Base-by-base conservation (phyloP, 768 basidiomycete species). In the Ramaria rubella region DNA sequence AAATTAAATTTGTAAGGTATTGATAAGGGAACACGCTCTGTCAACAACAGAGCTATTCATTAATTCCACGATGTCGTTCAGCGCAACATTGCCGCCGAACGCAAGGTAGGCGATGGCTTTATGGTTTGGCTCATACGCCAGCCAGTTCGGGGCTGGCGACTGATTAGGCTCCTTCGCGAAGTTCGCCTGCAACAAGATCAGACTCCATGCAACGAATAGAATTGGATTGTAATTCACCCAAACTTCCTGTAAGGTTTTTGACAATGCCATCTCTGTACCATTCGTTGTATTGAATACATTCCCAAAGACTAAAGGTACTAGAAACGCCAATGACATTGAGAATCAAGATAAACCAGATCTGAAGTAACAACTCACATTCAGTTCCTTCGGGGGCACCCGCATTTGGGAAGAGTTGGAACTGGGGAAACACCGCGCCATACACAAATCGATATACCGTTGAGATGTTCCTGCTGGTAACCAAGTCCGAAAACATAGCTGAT, bases 241-340 rank as follows among this genome's bases (percentile, higher is more conserved):
- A 23, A 56, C 26, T 14, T 43, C 48, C 36, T 56, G 55, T 45
- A 56, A 21, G 17, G 55, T 46, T 11, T 33, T 49, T 14, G 55
- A 56, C 17, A 56, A 42, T 3, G 55, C 42, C n/a, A 56, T 26
- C 33, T 56, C 55, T 17, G 55, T 56, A 15, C 44, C 24, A 21
- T 56, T 56, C 19, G 44, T 48, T 21, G 55, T 48, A 17, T 49
- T 34, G 44, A 46, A 31, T 6, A 34, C 11, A 33, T 56, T 56
- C 43, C 55, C 55, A 23, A 56, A 56, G 6, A 56, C 55, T 14
- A 56, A 29, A 15, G 55, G 55, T 2, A 56, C 55, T 56, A n/a
- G 8, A 15, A 27, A 29, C 24, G 26, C 24, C 26, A 33, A 26
- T 56, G 19, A 12, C n/a, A 49, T 29, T 48, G 17, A 48, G 31